A percentile compares a stretch with the other conserved stretches of the same genome.
Conservation (phyloP, 2,329 filamentous ascomycete genomes). For the Cladorrhinum sp. region DNA sequence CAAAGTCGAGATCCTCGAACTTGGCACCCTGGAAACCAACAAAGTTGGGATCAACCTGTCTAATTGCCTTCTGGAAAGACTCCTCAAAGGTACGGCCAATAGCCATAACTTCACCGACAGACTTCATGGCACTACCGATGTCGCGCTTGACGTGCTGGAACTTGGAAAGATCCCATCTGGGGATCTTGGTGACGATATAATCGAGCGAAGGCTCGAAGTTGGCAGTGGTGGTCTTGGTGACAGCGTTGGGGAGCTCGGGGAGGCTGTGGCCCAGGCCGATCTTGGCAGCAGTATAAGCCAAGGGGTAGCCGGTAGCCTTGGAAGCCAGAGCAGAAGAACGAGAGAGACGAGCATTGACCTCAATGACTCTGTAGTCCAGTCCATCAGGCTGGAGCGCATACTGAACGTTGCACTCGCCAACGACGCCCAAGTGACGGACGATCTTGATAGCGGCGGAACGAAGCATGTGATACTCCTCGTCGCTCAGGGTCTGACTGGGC, state of each 20-base stretch:
- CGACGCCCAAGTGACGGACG: conserved; percentile 91
- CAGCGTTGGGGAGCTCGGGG: conserved; percentile 93
- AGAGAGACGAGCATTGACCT: conserved; percentile 97
- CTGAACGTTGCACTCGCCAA: conserved; percentile 98
- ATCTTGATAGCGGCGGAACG: conserved; percentile 97
- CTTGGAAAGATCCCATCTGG: conserved; percentile 96
- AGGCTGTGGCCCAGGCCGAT: conserved; percentile 95
- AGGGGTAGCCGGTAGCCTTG: conserved; percentile 95
- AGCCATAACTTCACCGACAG: conserved; percentile 98
- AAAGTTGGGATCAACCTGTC: conserved; percentile 90
- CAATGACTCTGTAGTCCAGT: conserved; percentile 96
- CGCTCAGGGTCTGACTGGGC: conserved; percentile 91
- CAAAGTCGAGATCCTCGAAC: conserved; percentile 88
- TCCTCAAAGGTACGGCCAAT: conserved; percentile 98
- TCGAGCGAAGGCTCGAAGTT: conserved; percentile 98
- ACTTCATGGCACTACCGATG: conserved; percentile 98
- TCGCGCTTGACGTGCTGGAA: conserved; percentile 98
- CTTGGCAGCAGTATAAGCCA: conserved; percentile 97
- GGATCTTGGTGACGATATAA: conserved; percentile 98
- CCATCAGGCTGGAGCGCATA: conserved; percentile 96
- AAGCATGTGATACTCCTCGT: conserved; percentile 99
- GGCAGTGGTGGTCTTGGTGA: conserved; percentile 97
- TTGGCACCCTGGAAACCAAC: conserved; percentile 92
- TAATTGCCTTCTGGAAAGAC: conserved; percentile 97
- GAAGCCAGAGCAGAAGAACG: conserved; percentile 95